phyloP scores from a whole-genome alignment of 2,329 filamentous ascomycete genomes.

The Seiridium unicorne region DNA sequence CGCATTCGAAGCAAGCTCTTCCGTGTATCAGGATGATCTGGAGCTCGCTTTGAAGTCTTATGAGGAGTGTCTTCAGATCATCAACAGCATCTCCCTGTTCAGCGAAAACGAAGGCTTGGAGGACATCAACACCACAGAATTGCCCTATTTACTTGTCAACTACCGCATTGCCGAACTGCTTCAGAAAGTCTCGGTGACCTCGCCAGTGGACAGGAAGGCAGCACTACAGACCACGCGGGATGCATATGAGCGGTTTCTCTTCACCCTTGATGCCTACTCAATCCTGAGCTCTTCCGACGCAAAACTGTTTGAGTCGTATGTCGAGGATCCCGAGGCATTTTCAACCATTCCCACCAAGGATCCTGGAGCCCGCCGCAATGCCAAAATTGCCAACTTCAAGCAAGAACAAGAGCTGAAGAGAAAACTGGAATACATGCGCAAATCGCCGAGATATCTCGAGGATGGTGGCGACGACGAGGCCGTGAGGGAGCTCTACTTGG shows the following conservation, averaged over 20 bases:
- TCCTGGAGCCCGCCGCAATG: conserved; percentile 69
- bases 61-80: conserved; percentile 67
- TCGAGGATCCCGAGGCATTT: conserved; percentile 70
- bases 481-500: conserved; percentile 75
- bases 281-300: conserved; percentile 65
- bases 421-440: conserved; percentile 64
- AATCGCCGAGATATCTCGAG: conserved; percentile 36
- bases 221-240: conserved; percentile 63
- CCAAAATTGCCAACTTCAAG: conserved; percentile 82
- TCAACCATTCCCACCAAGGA: conserved; percentile 63
- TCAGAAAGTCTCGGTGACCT: conserved; percentile 59
- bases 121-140: conserved; percentile 78
- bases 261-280: conserved; percentile 74
- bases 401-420: conserved; percentile 83
- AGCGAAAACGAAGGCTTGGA: conserved; percentile 87
- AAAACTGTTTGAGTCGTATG: conserved; percentile 70
- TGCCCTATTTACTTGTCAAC: conserved; percentile 80
- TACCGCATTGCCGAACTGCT: conserved; percentile 79
- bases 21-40: conserved; percentile 55
- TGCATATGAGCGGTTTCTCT: conserved; percentile 77
- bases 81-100: conserved; percentile 75
- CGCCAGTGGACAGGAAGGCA: conserved; percentile 55
- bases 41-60: conserved; percentile 67
- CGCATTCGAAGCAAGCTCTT: conserved; percentile 62
- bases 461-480: conserved; percentile 79